These are phyloP conservation scores for Ceraceosorus bombacis DNA, from an alignment of 1,284 basidiomycete species.

Conservation along the genomic window DNA sequence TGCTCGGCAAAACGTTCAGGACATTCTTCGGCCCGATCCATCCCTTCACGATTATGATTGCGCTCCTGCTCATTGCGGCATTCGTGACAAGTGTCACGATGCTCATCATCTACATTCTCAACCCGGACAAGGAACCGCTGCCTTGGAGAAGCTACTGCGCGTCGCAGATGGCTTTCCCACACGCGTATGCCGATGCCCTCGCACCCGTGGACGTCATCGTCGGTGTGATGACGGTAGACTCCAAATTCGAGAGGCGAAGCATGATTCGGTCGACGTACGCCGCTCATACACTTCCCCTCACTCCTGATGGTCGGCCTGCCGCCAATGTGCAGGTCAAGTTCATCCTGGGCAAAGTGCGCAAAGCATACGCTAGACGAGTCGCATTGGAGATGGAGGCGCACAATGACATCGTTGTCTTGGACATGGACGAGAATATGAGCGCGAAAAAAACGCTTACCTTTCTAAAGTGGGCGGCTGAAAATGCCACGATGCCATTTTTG, in stretches of 20 bases:
- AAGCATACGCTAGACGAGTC: conserved; percentile 69
- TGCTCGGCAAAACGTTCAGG: conserved; percentile 24
- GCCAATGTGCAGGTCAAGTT: conserved; percentile 81
- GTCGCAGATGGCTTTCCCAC: conserved; percentile 51
- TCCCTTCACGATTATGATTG: conserved; percentile 29
- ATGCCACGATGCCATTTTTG: conserved; percentile 75
- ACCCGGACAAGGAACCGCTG: conserved; percentile 87
- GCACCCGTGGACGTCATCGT: conserved; percentile 81
- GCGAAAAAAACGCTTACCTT: conserved; percentile 71
- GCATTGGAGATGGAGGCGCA: conserved; percentile 85
- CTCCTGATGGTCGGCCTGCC: conserved; percentile 37
- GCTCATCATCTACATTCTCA: conserved; percentile 75
- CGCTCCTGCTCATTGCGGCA: conserved; percentile 28
- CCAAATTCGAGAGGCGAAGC: conserved; percentile 69
- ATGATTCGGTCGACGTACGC: conserved; percentile 85
- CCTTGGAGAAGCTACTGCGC: conserved; percentile 91
- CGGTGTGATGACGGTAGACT: conserved; percentile 83
- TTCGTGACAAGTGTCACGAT: conserved; percentile 35
- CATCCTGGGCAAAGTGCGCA: conserved; percentile 75
- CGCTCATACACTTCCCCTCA: conserved; percentile 55
- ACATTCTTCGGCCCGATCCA: conserved; percentile 31
- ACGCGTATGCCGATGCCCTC: conserved; percentile 57
- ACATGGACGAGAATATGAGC: conserved; percentile 85
- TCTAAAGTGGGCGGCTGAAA: conserved; percentile 79
- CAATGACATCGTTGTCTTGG: conserved; percentile 79